These are phyloP conservation scores for Posidonia oceanica DNA, from an alignment of 116 monocot genomes.

Conservation along the genomic window DNA sequence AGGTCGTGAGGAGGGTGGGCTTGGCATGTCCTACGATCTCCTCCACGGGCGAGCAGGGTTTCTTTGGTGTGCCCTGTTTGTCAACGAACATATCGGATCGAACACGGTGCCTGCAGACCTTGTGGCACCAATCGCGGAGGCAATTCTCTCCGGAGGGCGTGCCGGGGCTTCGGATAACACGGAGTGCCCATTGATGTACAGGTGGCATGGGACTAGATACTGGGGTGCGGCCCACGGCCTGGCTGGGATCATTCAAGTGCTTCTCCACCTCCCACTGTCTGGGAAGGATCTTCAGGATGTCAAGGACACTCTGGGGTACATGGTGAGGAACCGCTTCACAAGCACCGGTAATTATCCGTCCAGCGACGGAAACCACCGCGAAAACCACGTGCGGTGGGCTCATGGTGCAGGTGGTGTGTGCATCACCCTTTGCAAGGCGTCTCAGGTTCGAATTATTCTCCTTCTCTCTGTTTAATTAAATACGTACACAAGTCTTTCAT, in stretches of 20 bases:
- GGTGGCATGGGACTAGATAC: constrained; percentile 46
- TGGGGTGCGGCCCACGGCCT: constrained; percentile 43
- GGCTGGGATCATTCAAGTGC: constrained; percentile 34
- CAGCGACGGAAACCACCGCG: constrained; percentile 25
- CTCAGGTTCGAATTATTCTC: constrained; percentile 17
- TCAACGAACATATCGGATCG: constrained; percentile 27
- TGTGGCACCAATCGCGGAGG: constrained; percentile 23
- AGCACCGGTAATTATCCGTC: constrained; percentile 31
- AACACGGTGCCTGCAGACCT: constrained; percentile 13
- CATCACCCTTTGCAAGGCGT: constrained; percentile 42
- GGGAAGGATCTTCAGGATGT: constrained; percentile 19
- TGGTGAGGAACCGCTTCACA: constrained; percentile 22
- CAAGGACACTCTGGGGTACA: constrained; percentile 23
- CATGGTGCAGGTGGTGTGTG: constrained; percentile 37
- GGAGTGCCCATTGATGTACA: constrained; percentile 40
- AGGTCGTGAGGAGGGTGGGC: constrained; percentile 41
- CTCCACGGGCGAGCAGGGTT: constrained; percentile 42
- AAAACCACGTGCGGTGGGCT: constrained; percentile 40
- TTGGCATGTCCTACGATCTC: constrained; percentile 46
- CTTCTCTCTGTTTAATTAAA: no score
- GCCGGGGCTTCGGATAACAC: constrained; percentile 19
- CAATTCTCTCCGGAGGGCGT: constrained; percentile 25
- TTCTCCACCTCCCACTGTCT: constrained; percentile 30
- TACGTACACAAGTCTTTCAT: no score
- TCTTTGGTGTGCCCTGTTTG: constrained; percentile 38